phyloP scores from a whole-genome alignment of 257 asterid genomes.

The Solanum sejunctum region DNA sequence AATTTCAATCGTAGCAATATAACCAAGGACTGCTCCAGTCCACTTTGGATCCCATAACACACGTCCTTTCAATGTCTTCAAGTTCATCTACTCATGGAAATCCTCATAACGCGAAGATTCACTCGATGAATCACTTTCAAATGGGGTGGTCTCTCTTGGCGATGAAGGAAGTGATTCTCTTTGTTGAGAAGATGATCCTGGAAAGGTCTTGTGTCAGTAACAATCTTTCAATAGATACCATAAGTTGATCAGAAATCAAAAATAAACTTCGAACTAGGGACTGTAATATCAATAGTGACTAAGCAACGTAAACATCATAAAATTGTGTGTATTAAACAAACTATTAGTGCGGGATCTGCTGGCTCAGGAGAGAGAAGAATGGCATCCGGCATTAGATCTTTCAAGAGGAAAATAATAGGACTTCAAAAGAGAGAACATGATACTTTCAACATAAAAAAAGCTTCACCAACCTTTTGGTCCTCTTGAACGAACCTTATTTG shows the following conservation, averaged over 20 bases:
- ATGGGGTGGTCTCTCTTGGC: constrained; percentile 56
- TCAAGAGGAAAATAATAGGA: not conserved
- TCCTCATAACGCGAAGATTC: constrained; percentile 90
- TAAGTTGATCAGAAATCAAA: not conserved
- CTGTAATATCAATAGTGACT: not conserved
- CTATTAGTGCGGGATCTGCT: not conserved
- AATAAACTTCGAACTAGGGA: not conserved
- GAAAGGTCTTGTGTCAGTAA: not conserved
- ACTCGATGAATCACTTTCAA: constrained; percentile 82
- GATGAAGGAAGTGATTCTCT: constrained; percentile 68
- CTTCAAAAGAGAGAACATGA: not conserved
- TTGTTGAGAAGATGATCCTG: constrained; percentile 59
- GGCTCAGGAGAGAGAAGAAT: not conserved
- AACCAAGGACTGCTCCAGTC: not conserved
- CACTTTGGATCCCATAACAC: not conserved
- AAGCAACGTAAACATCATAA: not conserved
- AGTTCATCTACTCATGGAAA: constrained; percentile 16
- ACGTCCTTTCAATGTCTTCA: not conserved
- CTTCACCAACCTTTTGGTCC: constrained; percentile 70
- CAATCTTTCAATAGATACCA: not conserved
- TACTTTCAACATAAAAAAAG: not conserved
- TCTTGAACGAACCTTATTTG: constrained; percentile 81
- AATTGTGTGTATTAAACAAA: not conserved
- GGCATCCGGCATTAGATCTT: not conserved
- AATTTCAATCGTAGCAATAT: not conserved